These are phyloP conservation scores for Corchorus capsularis DNA, from an alignment of 345 rosid species.

Conservation along the genomic window DNA sequence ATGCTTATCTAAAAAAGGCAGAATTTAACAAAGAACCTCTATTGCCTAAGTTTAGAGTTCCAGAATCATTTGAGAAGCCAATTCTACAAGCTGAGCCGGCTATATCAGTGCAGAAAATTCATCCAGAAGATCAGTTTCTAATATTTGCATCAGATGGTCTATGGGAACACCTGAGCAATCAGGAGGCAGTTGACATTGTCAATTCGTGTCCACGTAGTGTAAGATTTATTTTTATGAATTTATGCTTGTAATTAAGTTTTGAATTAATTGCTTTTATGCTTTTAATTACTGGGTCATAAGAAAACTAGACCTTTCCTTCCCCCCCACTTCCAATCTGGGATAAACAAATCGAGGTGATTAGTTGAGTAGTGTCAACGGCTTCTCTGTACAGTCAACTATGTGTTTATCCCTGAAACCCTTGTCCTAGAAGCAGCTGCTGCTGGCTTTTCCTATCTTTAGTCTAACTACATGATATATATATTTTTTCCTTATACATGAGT, in stretches of 20 bases:
- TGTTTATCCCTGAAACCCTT: background rate
- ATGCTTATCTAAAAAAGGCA: conserved; percentile 84
- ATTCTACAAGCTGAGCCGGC: conserved; percentile 91
- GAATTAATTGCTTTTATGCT: conserved; percentile 7
- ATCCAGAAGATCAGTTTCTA: conserved; percentile 84
- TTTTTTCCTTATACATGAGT: background rate
- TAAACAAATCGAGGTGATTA: conserved; percentile 12
- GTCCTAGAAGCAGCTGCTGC: background rate
- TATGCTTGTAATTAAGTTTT: background rate
- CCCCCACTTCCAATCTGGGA: background rate
- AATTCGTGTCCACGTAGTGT: conserved; percentile 73
- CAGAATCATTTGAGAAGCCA: conserved; percentile 71
- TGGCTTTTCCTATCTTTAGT: background rate
- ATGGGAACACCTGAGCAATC: conserved; percentile 96
- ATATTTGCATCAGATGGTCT: conserved; percentile 97
- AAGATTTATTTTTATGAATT: conserved; percentile 31
- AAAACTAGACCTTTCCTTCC: conserved; percentile 6
- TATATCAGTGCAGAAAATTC: conserved; percentile 65
- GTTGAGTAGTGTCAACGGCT: background rate
- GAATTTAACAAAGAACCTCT: conserved; percentile 91
- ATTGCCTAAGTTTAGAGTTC: conserved; percentile 75
- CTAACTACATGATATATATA: background rate
- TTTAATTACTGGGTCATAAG: background rate
- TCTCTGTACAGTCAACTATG: background rate
- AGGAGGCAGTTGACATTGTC: conserved; percentile 95